Conservation (phyloP, 2,329 filamentous ascomycete species). For the Monilinia vaccinii-corymbosi region DNA sequence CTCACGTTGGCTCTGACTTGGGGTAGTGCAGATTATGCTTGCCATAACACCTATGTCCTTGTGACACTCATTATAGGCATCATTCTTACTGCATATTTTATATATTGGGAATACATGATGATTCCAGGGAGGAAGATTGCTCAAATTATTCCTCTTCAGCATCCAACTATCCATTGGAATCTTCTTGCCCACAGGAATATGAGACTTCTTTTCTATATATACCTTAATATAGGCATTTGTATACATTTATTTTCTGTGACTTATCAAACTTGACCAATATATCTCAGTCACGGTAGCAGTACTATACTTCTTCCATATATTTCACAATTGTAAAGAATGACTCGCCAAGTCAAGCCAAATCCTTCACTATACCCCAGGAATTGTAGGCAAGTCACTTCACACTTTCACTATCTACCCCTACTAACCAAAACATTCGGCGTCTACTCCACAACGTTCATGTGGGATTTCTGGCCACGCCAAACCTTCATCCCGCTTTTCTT, state of each 20-base stretch:
- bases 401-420: background rate
- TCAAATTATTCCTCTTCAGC: background rate
- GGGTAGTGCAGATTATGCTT: background rate
- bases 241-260: background rate
- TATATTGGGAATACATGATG: background rate
- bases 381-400: background rate
- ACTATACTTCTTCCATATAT: background rate
- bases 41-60: background rate
- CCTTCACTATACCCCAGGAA: background rate
- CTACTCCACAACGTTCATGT: background rate
- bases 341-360: background rate
- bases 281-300: background rate
- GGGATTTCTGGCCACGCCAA: background rate
- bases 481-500: background rate
- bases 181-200: background rate
- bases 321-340: background rate
- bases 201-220: background rate
- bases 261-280: background rate
- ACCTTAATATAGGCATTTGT: background rate
- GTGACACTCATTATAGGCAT: background rate
- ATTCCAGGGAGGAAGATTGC: background rate
- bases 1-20: background rate
- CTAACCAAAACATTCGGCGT: background rate
- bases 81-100: background rate
- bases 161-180: background rate